Conservation (phyloP, 2,329 filamentous ascomycete genomes). For the Colletotrichum chrysophilum region DNA sequence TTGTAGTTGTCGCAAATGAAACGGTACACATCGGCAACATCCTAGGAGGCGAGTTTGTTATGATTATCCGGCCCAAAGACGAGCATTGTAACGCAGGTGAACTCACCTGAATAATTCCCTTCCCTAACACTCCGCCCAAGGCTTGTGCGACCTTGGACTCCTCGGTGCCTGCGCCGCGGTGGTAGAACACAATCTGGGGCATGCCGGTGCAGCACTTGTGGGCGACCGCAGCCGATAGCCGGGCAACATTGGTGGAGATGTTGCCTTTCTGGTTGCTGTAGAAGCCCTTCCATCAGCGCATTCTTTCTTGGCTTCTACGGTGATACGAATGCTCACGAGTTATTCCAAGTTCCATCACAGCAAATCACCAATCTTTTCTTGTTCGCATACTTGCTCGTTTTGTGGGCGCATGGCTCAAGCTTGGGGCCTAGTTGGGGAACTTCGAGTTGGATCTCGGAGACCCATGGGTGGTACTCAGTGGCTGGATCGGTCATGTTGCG, state of each 20-base stretch:
- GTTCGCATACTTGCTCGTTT: neutral
- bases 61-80: too few species aligned
- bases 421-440: neutral
- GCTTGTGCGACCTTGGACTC: constrained; percentile 25
- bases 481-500: neutral
- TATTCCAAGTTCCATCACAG: constrained; percentile 42
- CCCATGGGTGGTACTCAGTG: neutral
- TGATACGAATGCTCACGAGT: constrained; percentile 13
- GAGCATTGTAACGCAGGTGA: neutral
- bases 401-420: constrained; percentile 11
- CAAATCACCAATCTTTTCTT: constrained; percentile 34
- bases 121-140: constrained; percentile 28
- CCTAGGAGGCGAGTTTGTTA: constrained; percentile 20
- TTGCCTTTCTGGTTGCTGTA: constrained; percentile 1
- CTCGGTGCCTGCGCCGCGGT: constrained; percentile 37
- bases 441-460: neutral
- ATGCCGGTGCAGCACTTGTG: constrained; percentile 31
- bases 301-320: neutral
- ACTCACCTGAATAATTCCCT: constrained; percentile 25
- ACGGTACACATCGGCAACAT: constrained; percentile 40
- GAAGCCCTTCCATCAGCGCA: neutral
- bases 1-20: constrained; percentile 41
- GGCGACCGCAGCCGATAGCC: constrained; percentile 34
- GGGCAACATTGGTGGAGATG: constrained; percentile 35
- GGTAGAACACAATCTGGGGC: constrained; percentile 42